phyloP scores from a whole-genome alignment of 2,329 filamentous ascomycete species.

The Aspergillus texensis region DNA sequence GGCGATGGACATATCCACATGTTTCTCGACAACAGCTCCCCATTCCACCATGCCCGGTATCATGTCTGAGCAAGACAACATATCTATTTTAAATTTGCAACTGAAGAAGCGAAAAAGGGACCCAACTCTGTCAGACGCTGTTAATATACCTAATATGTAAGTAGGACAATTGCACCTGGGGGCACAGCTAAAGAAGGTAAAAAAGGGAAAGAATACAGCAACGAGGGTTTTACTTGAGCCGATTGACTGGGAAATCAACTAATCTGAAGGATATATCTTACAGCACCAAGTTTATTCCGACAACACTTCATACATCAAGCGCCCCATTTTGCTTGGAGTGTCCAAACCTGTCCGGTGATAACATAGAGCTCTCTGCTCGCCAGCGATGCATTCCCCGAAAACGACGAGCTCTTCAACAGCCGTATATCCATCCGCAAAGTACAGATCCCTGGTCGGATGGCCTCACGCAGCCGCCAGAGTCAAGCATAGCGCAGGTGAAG shows the following conservation, averaged over 20 bases:
- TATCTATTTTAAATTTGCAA: conserved; percentile 9
- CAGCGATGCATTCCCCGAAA: conserved; percentile 19
- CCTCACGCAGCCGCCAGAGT: conserved; percentile 3
- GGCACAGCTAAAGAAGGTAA: not conserved
- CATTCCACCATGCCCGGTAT: conserved; percentile 15
- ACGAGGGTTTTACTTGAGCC: not conserved
- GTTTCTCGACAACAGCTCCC: conserved; percentile 2
- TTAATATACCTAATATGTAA: conserved; percentile 20
- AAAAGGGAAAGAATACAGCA: not conserved
- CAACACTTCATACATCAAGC: conserved; percentile 19
- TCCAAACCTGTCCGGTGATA: conserved; percentile 13
- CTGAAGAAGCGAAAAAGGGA: conserved; percentile 33
- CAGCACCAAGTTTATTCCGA: conserved; percentile 16
- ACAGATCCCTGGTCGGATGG: conserved; percentile 4
- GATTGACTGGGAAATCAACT: conserved; percentile 1
- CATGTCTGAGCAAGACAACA: conserved; percentile 12
- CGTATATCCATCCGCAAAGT: conserved; percentile 18
- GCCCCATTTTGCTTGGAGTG: conserved; percentile 19
- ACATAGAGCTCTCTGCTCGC: conserved; percentile 12
- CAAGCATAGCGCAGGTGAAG: conserved; percentile 6
- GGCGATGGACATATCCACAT: conserved; percentile 8
- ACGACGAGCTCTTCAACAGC: conserved; percentile 21
- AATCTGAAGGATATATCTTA: not conserved
- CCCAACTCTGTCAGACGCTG: conserved; percentile 12
- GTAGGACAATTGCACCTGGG: not conserved